phyloP scores from a whole-genome alignment of 345 rosid species.

The Salix brachista region DNA sequence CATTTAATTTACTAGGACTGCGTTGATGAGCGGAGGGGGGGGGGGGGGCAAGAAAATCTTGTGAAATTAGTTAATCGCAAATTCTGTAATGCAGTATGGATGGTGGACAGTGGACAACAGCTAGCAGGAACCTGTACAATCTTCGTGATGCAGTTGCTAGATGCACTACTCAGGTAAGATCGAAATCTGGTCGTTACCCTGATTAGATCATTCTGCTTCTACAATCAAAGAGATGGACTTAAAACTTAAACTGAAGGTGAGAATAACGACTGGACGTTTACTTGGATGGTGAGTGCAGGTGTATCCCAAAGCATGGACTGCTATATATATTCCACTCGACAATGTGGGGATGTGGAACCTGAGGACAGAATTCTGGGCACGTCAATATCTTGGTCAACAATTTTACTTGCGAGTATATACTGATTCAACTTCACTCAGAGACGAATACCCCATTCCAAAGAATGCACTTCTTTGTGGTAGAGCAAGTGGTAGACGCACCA shows the following conservation, averaged over 20 bases:
- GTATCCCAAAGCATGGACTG: conserved; percentile 89
- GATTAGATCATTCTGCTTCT: neutral
- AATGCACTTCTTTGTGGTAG: conserved; percentile 82
- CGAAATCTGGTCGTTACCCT: neutral
- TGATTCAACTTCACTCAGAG: conserved; percentile 50
- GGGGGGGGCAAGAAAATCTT: neutral
- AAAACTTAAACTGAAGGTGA: neutral
- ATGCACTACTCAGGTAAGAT: conserved; percentile 65
- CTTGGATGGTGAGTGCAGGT: conserved; percentile 43
- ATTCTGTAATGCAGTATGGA: conserved; percentile 63
- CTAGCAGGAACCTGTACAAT: conserved; percentile 66
- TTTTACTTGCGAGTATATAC: conserved; percentile 70
- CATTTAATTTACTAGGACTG: neutral
- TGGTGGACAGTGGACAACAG: conserved; percentile 80
- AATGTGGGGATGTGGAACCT: conserved; percentile 98
- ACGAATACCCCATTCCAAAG: conserved; percentile 65
- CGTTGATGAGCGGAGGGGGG: neutral
- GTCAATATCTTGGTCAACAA: conserved; percentile 92
- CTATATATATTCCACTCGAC: conserved; percentile 73
- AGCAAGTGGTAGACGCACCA: conserved; percentile 63
- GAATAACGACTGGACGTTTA: neutral
- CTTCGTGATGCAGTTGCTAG: conserved; percentile 80
- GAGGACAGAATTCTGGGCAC: conserved; percentile 78
- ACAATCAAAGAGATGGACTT: neutral
- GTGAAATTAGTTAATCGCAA: neutral